These are phyloP conservation scores for Nemania sp. DNA, from an alignment of 2,329 filamentous ascomycete species.

Conservation along the genomic window DNA sequence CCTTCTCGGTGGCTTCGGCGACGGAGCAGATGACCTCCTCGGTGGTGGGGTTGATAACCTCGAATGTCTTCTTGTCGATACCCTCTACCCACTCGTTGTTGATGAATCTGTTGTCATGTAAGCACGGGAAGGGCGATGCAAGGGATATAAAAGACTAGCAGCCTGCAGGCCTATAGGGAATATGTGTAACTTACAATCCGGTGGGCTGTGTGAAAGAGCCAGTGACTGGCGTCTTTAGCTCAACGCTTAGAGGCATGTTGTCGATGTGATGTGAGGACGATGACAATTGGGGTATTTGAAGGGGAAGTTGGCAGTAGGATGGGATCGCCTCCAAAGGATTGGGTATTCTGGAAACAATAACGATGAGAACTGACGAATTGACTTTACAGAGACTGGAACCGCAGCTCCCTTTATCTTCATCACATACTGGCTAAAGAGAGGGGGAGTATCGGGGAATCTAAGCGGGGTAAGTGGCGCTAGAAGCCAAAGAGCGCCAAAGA, in stretches of 20 bases:
- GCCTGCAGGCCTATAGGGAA: background rate
- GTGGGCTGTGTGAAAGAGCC: slow-evolving; percentile 70
- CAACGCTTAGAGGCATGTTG: slow-evolving; percentile 64
- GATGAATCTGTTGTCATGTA: slow-evolving; percentile 73
- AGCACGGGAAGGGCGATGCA: slow-evolving; percentile 36
- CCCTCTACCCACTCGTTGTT: slow-evolving; percentile 90
- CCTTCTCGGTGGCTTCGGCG: slow-evolving; percentile 88
- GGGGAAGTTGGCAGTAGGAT: background rate
- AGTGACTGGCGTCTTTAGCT: slow-evolving; percentile 76
- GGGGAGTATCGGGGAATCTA: slow-evolving; percentile 12
- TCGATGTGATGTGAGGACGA: background rate
- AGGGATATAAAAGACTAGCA: background rate
- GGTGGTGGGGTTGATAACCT: slow-evolving; percentile 88
- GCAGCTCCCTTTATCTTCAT: slow-evolving; percentile 37
- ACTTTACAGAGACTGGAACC: slow-evolving; percentile 12
- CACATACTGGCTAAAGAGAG: slow-evolving; percentile 6
- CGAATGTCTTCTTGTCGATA: slow-evolving; percentile 89
- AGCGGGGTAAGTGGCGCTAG: slow-evolving; percentile 33
- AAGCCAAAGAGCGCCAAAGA: slow-evolving; percentile 10
- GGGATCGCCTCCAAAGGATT: background rate
- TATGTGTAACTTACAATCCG: slow-evolving; percentile 64
- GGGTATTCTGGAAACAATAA: slow-evolving; percentile 9
- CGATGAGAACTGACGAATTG: slow-evolving; percentile 2
- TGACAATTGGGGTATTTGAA: slow-evolving; percentile 1
- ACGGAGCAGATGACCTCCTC: slow-evolving; percentile 89